Base-by-base conservation (phyloP, 768 basidiomycete species). In the Mycena floridula region DNA sequence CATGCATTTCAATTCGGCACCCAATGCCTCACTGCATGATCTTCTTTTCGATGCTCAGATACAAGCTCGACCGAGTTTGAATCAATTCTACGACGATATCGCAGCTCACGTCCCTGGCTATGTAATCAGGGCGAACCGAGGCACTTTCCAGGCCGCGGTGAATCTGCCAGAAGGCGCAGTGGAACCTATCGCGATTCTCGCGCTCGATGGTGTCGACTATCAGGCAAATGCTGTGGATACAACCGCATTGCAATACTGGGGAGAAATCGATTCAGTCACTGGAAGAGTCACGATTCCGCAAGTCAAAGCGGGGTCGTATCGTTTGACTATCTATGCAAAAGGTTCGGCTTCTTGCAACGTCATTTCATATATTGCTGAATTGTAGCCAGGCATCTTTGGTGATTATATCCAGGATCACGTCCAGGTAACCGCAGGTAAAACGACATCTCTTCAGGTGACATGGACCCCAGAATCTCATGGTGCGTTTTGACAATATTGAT, bases 81-180 rank as follows among this genome's bases (percentile, higher is more conserved):
- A 59, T 32, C 48, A 47, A 9, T 61, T 61, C 47, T 61, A 61
- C 46, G 59, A 61, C 39, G 50, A 52, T 24, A 56, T 61, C 21
- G 54, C 58, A 6, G 49, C 58, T 0, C 39, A 55, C 45, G 59
- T 60, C 8, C 44, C 43, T 1, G 55, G 55, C 0, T 60, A 60
- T 40, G 57, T 44, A 8, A 49, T 57, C 2, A 45, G 43, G 21
- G 28, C 45, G 8, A 35, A 8, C 7, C 55, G 59, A 2, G 59
- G 59, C 1, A 51, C 47, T 4, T 55, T 60, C 37, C 36, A 35
- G 0, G 55, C 48, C 1, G 7, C 25, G 2, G 45, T 61, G 11
- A 9, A 20, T 2, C 25, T 59, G 1, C 58, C 59, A 2, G 40
- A 40, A 1, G 54, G 50, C 1, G 59, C 54, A 3, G 25, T 23